Base-by-base conservation (phyloP, 495 filamentous ascomycete species). In the Aspergillus bridgeri region DNA sequence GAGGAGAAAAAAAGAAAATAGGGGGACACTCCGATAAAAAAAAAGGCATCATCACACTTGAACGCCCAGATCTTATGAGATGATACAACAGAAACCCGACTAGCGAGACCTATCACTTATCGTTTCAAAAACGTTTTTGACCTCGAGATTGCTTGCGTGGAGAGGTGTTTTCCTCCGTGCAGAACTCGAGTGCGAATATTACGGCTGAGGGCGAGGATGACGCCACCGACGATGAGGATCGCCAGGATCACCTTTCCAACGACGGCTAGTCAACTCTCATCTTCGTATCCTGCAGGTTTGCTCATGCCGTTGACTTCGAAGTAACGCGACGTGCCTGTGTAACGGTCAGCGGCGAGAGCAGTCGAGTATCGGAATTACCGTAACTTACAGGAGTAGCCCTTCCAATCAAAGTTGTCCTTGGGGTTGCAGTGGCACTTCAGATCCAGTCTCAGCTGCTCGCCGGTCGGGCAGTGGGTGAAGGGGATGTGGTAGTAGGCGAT, bases 401-500 rank as follows among this genome's bases (percentile, higher is more conserved):
- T 96, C 95, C 95, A 98, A 71, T 98, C 94, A 78, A 98, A 98
- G 75, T 97, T 98, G 22, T 97, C 90, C 60, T 87, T 87, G 3
- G 94, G 94, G 70, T 98, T 92, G 75, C 94, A 98, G 68, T 89
- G 85, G 71, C 94, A 98, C 70, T 90, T 92, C 53, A 89, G 81
- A 56, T 96, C 88, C 56, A 90, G 67, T 58, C 91, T 79, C 29
- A 81, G 81, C 72, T 94, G 77, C 72, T 98, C 91, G 22, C 86
- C 87, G 0, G 89, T 94, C 4, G 94, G 94, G 69, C 94, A 98
- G 75, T 98, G 94, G 21, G 93, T 98, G 69, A 98, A 98, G 6
- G 94, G 94, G n/a, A 96, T 89, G 67, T 98, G 94, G 74, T 91
- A 98, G 74, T 98, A 98, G 56, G 89, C 94, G 62, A 98, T 98